Conservation (phyloP, 768 basidiomycete species). For the Asterophora lycoperdoides region DNA sequence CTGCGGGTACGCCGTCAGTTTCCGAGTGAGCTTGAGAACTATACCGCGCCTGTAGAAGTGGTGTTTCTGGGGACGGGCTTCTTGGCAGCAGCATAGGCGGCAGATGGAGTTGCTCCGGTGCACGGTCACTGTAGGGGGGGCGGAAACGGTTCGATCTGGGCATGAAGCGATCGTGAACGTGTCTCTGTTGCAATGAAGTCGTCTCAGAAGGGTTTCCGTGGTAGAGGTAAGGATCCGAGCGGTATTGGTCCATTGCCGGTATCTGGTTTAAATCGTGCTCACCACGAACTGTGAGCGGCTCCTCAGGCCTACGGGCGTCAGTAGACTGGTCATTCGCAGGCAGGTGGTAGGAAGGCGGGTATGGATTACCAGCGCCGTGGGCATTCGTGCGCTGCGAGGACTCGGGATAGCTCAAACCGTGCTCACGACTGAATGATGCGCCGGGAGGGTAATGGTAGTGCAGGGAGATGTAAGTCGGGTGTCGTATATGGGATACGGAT, state of each 20-base stretch:
- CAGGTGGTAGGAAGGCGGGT: not conserved
- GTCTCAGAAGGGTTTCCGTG: not conserved
- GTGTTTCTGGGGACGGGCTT: not conserved
- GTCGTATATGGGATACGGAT: not conserved
- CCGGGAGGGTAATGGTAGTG: not conserved
- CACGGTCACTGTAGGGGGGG: not conserved
- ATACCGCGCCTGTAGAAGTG: slow-evolving; percentile 1
- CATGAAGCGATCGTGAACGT: not conserved
- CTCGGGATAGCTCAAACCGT: slow-evolving; percentile 15
- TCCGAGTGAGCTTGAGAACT: not conserved
- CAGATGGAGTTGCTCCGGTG: not conserved
- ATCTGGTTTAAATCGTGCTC: slow-evolving; percentile 1
- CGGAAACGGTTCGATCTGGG: not conserved
- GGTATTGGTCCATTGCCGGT: not conserved
- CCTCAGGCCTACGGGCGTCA: not conserved
- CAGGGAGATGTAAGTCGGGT: not conserved
- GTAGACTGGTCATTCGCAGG: not conserved
- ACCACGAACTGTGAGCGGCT: not conserved
- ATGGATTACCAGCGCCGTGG: slow-evolving; percentile 1
- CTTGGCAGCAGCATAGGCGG: not conserved
- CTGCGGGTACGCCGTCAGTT: not conserved
- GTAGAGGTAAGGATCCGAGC: not conserved
- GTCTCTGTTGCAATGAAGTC: not conserved
- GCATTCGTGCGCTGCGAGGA: slow-evolving; percentile 19
- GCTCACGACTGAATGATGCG: not conserved